Conservation (phyloP, 306 rosid genomes). For the Elaeagnus macrophylla region DNA sequence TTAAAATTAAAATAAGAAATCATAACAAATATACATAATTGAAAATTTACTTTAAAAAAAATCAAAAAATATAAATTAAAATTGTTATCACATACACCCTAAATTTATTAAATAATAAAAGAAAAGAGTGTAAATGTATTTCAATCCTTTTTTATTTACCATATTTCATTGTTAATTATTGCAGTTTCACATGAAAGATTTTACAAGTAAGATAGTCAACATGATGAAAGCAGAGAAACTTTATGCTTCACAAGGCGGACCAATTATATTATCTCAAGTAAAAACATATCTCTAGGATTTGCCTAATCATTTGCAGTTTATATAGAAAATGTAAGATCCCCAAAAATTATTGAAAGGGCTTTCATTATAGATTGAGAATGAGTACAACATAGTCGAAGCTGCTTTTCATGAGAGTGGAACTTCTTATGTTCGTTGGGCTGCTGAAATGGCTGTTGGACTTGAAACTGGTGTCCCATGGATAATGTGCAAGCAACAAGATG, state of each 20-base stretch:
- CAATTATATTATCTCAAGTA: slow-evolving; percentile 86
- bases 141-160: no score
- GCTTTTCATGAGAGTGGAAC: slow-evolving; percentile 52
- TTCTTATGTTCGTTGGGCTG: slow-evolving; percentile 76
- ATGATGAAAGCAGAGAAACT: slow-evolving; percentile 64
- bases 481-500: slow-evolving; percentile 89
- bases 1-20: no score
- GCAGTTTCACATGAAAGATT: slow-evolving; percentile 66
- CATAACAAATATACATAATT: no score
- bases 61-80: no score
- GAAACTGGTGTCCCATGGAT: slow-evolving; percentile 87
- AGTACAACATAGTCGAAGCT: slow-evolving; percentile 43
- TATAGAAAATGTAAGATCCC: no score
- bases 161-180: slow-evolving; percentile 4
- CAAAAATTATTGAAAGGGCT: neutral
- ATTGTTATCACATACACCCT: no score
- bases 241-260: slow-evolving; percentile 91
- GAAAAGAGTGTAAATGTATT: no score
- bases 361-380: slow-evolving; percentile 72
- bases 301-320: neutral
- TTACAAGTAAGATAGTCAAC: slow-evolving; percentile 53
- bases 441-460: slow-evolving; percentile 64
- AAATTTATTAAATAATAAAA: no score
- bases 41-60: no score
- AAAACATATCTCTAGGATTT: neutral